Percentiles rank a stretch among this genome's conserved stretches.
These are phyloP conservation scores for Cicer bijugum DNA, from an alignment of 306 rosid species.

Conservation along the genomic window DNA sequence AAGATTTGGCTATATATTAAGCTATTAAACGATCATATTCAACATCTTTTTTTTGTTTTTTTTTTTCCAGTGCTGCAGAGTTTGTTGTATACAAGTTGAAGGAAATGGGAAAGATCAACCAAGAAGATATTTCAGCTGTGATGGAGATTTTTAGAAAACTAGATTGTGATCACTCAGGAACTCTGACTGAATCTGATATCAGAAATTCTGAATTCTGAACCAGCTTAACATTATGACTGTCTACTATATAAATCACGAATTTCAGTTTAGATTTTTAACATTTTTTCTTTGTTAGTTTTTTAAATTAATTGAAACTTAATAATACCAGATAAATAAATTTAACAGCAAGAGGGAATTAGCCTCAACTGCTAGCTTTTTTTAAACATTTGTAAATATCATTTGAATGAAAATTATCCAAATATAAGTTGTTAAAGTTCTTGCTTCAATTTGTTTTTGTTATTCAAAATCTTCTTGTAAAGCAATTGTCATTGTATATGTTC, in stretches of 20 bases:
- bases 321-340: background rate
- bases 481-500: background rate
- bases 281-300: background rate
- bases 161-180: conserved; percentile 73
- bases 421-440: too few species aligned
- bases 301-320: background rate
- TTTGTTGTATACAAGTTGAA: conserved; percentile 76
- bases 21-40: conserved; percentile 4
- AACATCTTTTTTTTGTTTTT: background rate
- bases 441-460: too few species aligned
- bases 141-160: conserved; percentile 66
- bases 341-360: too few species aligned
- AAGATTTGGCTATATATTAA: background rate
- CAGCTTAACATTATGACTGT: conserved; percentile 26
- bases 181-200: conserved; percentile 75
- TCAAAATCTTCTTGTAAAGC: too few species aligned
- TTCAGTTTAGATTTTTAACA: conserved; percentile 6
- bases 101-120: conserved; percentile 81
- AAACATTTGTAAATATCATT: too few species aligned
- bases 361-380: too few species aligned
- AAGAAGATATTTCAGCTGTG: conserved; percentile 62
- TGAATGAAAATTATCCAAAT: too few species aligned
- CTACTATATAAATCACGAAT: background rate
- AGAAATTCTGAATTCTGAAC: conserved; percentile 9
- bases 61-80: conserved; percentile 63